These are phyloP conservation scores for Thozetella sp. DNA, from an alignment of 495 filamentous ascomycete genomes.

Conservation along the genomic window DNA sequence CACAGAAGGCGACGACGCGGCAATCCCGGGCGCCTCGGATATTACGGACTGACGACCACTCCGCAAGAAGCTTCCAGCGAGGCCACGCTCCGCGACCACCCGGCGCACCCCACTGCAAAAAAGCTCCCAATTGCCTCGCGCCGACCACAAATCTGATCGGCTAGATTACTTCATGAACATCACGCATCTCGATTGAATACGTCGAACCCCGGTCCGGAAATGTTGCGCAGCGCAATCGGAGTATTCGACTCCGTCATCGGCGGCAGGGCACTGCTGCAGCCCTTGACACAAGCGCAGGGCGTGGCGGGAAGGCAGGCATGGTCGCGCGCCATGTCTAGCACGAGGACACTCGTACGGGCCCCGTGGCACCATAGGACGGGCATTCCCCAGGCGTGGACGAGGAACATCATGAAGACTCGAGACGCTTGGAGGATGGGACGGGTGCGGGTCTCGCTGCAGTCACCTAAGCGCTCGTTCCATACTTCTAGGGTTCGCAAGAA, in stretches of 20 bases:
- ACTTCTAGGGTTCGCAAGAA: slow-evolving; percentile 17
- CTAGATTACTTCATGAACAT: neutral
- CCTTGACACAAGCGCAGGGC: slow-evolving; percentile 4
- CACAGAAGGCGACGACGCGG: neutral
- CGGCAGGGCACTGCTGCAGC: slow-evolving; percentile 1
- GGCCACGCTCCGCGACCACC: neutral
- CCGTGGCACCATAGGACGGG: slow-evolving; percentile 11
- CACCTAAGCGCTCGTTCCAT: slow-evolving; percentile 22
- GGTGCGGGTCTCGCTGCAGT: slow-evolving; percentile 8
- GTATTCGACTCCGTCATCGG: slow-evolving; percentile 17
- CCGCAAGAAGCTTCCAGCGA: neutral
- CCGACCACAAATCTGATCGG: no score
- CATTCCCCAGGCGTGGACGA: slow-evolving; percentile 16
- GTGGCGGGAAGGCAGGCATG: slow-evolving; percentile 1
- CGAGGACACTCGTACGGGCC: neutral
- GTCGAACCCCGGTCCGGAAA: neutral
- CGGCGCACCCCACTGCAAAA: neutral
- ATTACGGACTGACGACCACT: neutral
- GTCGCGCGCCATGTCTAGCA: slow-evolving; percentile 9
- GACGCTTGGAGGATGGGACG: slow-evolving; percentile 3
- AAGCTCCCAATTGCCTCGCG: no score
- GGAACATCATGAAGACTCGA: slow-evolving; percentile 5
- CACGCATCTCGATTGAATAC: slow-evolving; percentile 1
- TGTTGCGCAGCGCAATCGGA: slow-evolving; percentile 19
- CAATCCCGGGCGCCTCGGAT: neutral